phyloP scores from a whole-genome alignment of 2,329 filamentous ascomycete species.

The Colletotrichum filicis region DNA sequence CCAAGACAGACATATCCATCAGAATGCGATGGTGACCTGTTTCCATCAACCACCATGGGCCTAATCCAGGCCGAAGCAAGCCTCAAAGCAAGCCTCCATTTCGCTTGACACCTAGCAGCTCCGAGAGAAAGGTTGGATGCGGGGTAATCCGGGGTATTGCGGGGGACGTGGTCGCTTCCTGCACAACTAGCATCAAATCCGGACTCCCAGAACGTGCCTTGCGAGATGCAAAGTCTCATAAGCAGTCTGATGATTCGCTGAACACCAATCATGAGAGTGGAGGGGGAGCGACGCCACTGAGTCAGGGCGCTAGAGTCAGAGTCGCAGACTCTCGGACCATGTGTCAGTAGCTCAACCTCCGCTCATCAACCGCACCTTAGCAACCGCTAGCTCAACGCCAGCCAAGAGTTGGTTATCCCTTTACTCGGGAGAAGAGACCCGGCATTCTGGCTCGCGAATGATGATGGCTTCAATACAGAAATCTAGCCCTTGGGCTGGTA shows the following conservation, averaged over 20 bases:
- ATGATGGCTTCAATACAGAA: not conserved
- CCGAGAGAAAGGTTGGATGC: not conserved
- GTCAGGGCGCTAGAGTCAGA: slow-evolving; percentile 30
- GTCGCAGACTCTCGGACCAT: slow-evolving; percentile 11
- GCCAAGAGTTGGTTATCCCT: not conserved
- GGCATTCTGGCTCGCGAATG: not conserved
- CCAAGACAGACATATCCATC: not conserved
- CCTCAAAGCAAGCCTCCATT: not conserved
- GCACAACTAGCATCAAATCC: too few relatives aligned
- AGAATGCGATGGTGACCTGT: not conserved
- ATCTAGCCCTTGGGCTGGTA: not conserved
- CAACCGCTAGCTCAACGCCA: not conserved
- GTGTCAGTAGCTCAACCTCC: slow-evolving; percentile 8
- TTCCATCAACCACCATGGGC: not conserved
- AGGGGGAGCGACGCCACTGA: slow-evolving; percentile 4
- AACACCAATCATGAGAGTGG: not conserved
- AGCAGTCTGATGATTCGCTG: not conserved
- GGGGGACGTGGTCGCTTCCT: not conserved
- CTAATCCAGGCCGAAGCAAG: not conserved
- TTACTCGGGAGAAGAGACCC: not conserved
- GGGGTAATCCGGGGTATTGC: slow-evolving; percentile 29
- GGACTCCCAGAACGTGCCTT: too few relatives aligned
- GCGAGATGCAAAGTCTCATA: not conserved
- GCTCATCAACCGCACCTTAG: not conserved
- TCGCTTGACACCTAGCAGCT: not conserved